Evolutionary conservation across 352 stramenopile species (phyloP).

Genomic region (Globisporangium mamillatum): DNA sequence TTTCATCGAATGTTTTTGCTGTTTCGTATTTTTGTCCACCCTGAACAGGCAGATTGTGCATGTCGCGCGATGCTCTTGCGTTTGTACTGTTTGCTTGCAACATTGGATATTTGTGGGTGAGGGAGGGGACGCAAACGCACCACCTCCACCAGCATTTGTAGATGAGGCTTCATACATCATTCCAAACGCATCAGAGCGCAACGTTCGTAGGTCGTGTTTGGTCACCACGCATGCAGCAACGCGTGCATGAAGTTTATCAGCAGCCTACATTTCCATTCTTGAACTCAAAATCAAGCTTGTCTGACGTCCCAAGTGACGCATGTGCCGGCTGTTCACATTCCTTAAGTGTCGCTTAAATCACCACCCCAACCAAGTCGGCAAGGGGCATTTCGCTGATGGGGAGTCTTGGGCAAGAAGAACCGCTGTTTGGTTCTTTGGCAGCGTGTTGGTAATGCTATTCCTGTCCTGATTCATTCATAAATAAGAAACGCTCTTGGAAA

Average conservation of each 20-base stretch:
- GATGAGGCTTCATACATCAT: not conserved
- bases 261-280: not conserved
- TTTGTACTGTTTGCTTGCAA: slow-evolving; percentile 2
- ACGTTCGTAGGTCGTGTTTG: too few relatives aligned
- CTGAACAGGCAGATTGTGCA: not conserved
- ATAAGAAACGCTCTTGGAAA: slow-evolving; percentile 6
- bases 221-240: too few relatives aligned
- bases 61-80: slow-evolving; percentile 4
- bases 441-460: slow-evolving; percentile 3
- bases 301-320: slow-evolving; percentile 6
- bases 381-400: not conserved
- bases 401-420: too few relatives aligned
- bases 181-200: not conserved
- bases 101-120: not conserved
- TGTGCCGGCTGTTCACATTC: not conserved
- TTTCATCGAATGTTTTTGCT: too few relatives aligned
- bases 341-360: not conserved
- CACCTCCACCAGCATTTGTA: not conserved
- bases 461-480: slow-evolving; percentile 1
- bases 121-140: not conserved
- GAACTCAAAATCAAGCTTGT: not conserved
- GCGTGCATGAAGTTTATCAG: not conserved
- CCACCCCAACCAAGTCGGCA: not conserved
- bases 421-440: not conserved
- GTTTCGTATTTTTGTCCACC: not conserved